Evolutionary conservation across 2,329 filamentous ascomycete genomes (phyloP), one percentile per base, ranked within the genome.

Genomic region (Curvularia verruculosa): DNA sequence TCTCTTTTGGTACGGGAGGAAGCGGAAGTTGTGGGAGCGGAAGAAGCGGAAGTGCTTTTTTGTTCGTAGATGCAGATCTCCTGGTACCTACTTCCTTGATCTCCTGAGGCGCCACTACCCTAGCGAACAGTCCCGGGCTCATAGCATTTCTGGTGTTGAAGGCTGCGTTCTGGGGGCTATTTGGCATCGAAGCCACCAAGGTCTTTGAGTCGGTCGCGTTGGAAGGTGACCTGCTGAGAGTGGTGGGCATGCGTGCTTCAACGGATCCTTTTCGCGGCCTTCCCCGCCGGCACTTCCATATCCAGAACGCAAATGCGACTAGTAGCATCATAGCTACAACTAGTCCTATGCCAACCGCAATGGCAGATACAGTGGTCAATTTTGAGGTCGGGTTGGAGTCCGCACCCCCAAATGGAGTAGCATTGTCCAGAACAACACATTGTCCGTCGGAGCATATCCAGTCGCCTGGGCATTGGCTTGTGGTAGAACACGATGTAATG

Each of bases 331-430:
- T 39, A 12, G 67, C 39, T 5, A 28, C 61, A 1, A 65, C 64
- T 15, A 68, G 64, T 15, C 68, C 72, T 10, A 71, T 63, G 2
- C 67, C 70, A 13, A 75, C 64, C 2, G 67, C 71, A 45, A 70
- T 63, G 6, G 69, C 67, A 21, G 63, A 55, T 9, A 50, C 63
- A 5, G 64, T 67, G 31, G 53, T 65, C 12, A 75, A 49, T 7
- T 54, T 58, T 9, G 63, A 60, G 18, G 61, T 67, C 49, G 65
- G 49, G 29, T 61, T 60, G 31, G 50, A 37, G 15, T 52, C 56
- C n/a, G 59, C 45, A 43, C 59, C 61, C 28, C 62, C 64, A 52
- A 69, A 59, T 13, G 68, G 65, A 21, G 66, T 63, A 45, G 61
- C 60, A 46, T 64, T 62, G 29, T 56, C 61, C 26, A 51, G 34